These are phyloP conservation scores for Termitomyces sp. DNA, from an alignment of 768 basidiomycete genomes.

Conservation along the genomic window DNA sequence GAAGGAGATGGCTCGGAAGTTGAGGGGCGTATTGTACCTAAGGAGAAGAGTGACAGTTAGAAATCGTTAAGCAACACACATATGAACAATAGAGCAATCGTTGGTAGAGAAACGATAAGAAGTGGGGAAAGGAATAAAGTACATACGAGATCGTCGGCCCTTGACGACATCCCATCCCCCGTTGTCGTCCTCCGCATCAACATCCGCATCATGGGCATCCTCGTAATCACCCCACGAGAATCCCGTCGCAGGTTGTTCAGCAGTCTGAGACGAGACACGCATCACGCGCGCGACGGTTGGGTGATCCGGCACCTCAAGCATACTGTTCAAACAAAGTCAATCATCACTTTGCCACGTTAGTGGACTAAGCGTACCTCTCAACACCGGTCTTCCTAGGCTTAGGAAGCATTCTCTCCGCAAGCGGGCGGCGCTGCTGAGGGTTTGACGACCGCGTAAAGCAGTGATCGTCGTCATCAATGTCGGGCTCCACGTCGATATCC, in stretches of 20 bases:
- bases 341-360: too few species aligned
- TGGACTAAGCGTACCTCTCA: slow-evolving; percentile 45
- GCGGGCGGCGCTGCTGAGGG: slow-evolving; percentile 30
- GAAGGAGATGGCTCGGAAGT: slow-evolving; percentile 3
- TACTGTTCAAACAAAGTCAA: slow-evolving; percentile 31
- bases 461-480: slow-evolving; percentile 3
- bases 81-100: too few species aligned
- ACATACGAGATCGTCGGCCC: slow-evolving; percentile 31
- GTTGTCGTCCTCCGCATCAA: slow-evolving; percentile 59
- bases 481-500: slow-evolving; percentile 18
- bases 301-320: slow-evolving; percentile 57
- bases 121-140: neutral
- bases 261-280: slow-evolving; percentile 55
- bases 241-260: slow-evolving; percentile 55
- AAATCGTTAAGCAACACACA: too few species aligned
- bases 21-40: slow-evolving; percentile 11
- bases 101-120: neutral
- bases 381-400: slow-evolving; percentile 61
- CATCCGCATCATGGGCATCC: slow-evolving; percentile 42
- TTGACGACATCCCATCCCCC: slow-evolving; percentile 79
- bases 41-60: neutral
- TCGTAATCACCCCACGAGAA: slow-evolving; percentile 80
- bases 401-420: slow-evolving; percentile 62
- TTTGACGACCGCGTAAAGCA: slow-evolving; percentile 19
- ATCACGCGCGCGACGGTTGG: slow-evolving; percentile 58